Conservation (phyloP, 768 basidiomycete genomes). For the Sistotremastrum niveocremeum region DNA sequence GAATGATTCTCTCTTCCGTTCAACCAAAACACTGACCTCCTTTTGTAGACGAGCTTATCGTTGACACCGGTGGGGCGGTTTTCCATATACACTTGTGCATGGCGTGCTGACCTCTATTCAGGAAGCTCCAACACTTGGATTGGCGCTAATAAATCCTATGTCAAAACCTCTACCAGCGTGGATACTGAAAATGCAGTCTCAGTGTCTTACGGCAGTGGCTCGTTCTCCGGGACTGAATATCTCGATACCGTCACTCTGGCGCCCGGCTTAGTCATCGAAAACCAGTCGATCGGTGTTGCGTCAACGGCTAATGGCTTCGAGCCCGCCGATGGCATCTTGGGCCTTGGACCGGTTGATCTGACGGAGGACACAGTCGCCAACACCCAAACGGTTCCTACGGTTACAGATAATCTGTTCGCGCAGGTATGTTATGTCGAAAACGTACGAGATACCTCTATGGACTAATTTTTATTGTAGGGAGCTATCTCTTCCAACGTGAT, state of each 20-base stretch:
- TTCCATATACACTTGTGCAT: too few relatives aligned
- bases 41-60: conserved; percentile 39
- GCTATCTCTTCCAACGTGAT: conserved; percentile 15
- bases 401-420: conserved; percentile 20
- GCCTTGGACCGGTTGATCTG: conserved; percentile 2
- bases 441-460: too few relatives aligned
- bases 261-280: conserved; percentile 12
- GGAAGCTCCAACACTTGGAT: conserved; percentile 66
- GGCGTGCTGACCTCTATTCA: too few relatives aligned
- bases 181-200: conserved; percentile 32
- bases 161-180: conserved; percentile 33
- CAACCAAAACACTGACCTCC: too few relatives aligned
- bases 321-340: conserved; percentile 2
- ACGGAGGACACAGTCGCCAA: conserved; percentile 25
- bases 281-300: conserved; percentile 19
- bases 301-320: background rate
- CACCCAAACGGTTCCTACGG: conserved; percentile 18
- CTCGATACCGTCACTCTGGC: conserved; percentile 16
- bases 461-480: conserved; percentile 20
- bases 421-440: too few relatives aligned
- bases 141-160: conserved; percentile 35
- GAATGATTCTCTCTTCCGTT: conserved; percentile 7
- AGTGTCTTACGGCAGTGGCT: conserved; percentile 50
- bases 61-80: conserved; percentile 20
- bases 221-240: conserved; percentile 25